Percentiles rank a stretch among this genome's conserved stretches.
Conservation (phyloP, 768 basidiomycete genomes). For the Hygrocybe coccinea region DNA sequence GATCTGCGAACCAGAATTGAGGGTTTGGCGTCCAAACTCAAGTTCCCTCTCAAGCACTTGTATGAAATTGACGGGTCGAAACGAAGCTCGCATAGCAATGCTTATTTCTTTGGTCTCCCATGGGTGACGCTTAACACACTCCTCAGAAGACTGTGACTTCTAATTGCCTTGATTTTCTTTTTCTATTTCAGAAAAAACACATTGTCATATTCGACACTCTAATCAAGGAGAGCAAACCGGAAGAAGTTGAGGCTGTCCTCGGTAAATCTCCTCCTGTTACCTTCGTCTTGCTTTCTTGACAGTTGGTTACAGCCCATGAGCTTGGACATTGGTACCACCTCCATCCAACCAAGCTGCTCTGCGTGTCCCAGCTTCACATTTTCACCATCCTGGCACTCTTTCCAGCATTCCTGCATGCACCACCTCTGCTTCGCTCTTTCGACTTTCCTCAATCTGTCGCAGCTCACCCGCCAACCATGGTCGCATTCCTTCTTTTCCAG, state of each 20-base stretch:
- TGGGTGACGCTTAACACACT: conserved; percentile 48
- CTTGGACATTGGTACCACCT: conserved; percentile 94
- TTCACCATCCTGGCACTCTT: conserved; percentile 82
- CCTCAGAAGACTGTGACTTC: not conserved
- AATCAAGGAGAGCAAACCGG: conserved; percentile 83
- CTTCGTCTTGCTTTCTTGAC: conserved; percentile 1
- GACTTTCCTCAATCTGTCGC: conserved; percentile 68
- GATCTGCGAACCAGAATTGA: conserved; percentile 78
- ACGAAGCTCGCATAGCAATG: conserved; percentile 91
- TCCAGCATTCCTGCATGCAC: conserved; percentile 83
- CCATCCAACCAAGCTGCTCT: conserved; percentile 86
- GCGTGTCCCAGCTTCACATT: conserved; percentile 82
- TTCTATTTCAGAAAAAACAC: conserved; percentile 65
- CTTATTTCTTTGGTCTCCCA: conserved; percentile 97
- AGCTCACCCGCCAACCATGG: conserved; percentile 67
- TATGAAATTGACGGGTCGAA: conserved; percentile 98
- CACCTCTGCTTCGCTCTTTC: conserved; percentile 74
- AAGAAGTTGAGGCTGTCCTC: conserved; percentile 96
- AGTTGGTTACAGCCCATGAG: conserved; percentile 65
- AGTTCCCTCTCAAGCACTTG: conserved; percentile 90
- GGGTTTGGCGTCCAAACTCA: conserved; percentile 67
- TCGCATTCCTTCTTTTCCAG: conserved; percentile 86
- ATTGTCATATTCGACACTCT: conserved; percentile 97
- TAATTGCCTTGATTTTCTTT: not conserved
- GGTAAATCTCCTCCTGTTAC: conserved; percentile 30